Base-by-base conservation (phyloP, 192 early-diverging fungal genomes). In the Dimargaris verticillata region DNA sequence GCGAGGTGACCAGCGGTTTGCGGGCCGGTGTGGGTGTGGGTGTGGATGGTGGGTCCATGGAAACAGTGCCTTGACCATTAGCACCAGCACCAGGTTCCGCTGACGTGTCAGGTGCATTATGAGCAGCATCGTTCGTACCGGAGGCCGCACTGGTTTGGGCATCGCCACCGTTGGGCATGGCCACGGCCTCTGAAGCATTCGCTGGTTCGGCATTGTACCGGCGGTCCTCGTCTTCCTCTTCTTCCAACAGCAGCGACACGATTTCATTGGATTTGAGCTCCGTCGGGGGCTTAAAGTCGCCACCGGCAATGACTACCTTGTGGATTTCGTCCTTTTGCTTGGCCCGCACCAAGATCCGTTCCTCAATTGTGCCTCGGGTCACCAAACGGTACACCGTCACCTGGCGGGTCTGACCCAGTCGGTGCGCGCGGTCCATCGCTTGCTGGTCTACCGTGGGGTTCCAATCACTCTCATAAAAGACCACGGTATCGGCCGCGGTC, bases 241-340 rank as follows among this genome's bases (percentile, higher is more conserved):
- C 89, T 63, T 87, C 89, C 43, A 94, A 66, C 52, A 94, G 69
- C 61, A 91, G 70, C 28, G 86, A 86, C 43, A 90, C 82, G 65
- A 94, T 89, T 67, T 94, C 91, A 54, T 88, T 84, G 15, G 91
- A 86, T 69, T 89, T 93, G 45, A 89, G 86, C 53, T 90, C 89
- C 25, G 88, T 45, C 45, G 20, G 44, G 18, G 47, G 44, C 68
- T 81, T 83, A 66, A 83, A 84, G 61, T 89, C 88, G 7, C 88
- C 88, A n/a, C 92, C 91, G 18, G 88, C 84, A 62, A 94, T 92
- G 44, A 94, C 91, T 1, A 94, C 89, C 57, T 88, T 88, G 65
- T 94, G 91, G 22, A 93, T 93, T 66, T 94, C 85, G 68, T 92
- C 88, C 75, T 93, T 93, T 63, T 91, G 88, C 65, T 82, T 80